A percentile compares a stretch with the other conserved stretches of the same genome.
phyloP scores from a whole-genome alignment of 768 basidiomycete genomes.

The Leucocoprinus sp. region DNA sequence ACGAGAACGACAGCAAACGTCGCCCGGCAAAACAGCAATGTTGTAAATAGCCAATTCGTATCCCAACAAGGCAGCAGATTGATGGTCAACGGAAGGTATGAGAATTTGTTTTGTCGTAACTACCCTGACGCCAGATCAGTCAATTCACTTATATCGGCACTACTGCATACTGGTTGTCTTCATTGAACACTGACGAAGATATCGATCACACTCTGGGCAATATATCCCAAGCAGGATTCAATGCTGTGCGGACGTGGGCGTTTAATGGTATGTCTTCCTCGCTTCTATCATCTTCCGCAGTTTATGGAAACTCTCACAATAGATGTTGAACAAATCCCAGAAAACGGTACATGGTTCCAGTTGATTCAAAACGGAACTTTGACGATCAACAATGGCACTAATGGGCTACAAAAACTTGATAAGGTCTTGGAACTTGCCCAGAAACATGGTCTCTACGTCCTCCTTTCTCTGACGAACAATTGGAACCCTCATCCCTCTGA shows the following conservation, averaged over 20 bases:
- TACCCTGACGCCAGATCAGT: constrained; percentile 13
- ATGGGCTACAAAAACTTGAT: constrained; percentile 58
- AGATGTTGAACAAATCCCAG: constrained; percentile 48
- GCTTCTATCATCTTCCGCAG: not conserved
- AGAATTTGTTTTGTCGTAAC: not conserved
- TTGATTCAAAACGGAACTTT: constrained; percentile 44
- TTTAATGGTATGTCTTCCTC: constrained; percentile 46
- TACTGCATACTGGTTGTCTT: constrained; percentile 59
- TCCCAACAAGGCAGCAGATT: constrained; percentile 37
- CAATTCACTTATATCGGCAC: constrained; percentile 33
- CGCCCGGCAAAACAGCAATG: constrained; percentile 18
- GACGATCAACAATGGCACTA: constrained; percentile 49
- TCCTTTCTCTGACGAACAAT: constrained; percentile 54
- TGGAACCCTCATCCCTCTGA: constrained; percentile 40
- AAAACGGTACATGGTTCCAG: constrained; percentile 59
- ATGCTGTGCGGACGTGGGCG: constrained; percentile 60
- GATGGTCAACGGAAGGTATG: constrained; percentile 46
- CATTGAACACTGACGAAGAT: constrained; percentile 45
- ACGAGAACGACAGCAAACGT: constrained; percentile 24
- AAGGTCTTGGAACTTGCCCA: constrained; percentile 46
- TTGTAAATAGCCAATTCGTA: constrained; percentile 29
- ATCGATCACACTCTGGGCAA: constrained; percentile 49
- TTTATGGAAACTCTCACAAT: not conserved
- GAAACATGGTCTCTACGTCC: constrained; percentile 42
- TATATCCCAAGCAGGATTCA: constrained; percentile 48